These are phyloP conservation scores for Tylopilus subfusipes DNA, from an alignment of 768 basidiomycete genomes.

Conservation along the genomic window DNA sequence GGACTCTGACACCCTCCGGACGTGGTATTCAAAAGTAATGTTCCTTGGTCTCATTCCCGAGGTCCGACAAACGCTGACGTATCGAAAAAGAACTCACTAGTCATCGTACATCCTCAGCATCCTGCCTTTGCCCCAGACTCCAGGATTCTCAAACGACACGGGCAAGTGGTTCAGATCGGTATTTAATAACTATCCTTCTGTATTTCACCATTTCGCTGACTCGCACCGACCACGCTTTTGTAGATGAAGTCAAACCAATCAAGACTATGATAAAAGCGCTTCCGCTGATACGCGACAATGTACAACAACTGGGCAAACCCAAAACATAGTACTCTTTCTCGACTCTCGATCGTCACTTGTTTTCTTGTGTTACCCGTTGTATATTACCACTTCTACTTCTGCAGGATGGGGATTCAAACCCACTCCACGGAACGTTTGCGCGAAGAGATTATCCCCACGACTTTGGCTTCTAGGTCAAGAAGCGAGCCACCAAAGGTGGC, in stretches of 20 bases:
- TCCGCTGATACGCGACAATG: slow-evolving; percentile 58
- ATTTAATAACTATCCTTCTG: slow-evolving; percentile 12
- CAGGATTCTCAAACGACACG: slow-evolving; percentile 56
- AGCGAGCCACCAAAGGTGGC: slow-evolving; percentile 52
- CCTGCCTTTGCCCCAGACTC: slow-evolving; percentile 40
- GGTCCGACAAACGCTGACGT: slow-evolving; percentile 5
- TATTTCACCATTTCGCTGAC: neutral
- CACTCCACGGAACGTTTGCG: slow-evolving; percentile 49
- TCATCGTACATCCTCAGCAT: slow-evolving; percentile 67
- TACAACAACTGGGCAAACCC: slow-evolving; percentile 34
- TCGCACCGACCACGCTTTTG: neutral
- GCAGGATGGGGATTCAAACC: slow-evolving; percentile 26
- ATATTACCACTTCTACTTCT: slow-evolving; percentile 2
- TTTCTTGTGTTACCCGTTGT: slow-evolving; percentile 3
- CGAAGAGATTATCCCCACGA: slow-evolving; percentile 53
- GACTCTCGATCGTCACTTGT: neutral
- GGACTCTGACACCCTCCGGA: slow-evolving; percentile 51
- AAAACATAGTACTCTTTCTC: slow-evolving; percentile 5
- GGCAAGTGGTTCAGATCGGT: slow-evolving; percentile 64
- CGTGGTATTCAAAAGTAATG: slow-evolving; percentile 71
- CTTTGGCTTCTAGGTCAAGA: slow-evolving; percentile 44
- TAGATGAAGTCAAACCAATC: slow-evolving; percentile 72
- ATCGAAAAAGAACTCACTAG: slow-evolving; percentile 62
- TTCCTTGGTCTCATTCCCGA: slow-evolving; percentile 10
- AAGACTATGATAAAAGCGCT: slow-evolving; percentile 68